These are phyloP conservation scores for Candida vartiovaarae DNA, from an alignment of 805 yeast species.

Conservation along the genomic window DNA sequence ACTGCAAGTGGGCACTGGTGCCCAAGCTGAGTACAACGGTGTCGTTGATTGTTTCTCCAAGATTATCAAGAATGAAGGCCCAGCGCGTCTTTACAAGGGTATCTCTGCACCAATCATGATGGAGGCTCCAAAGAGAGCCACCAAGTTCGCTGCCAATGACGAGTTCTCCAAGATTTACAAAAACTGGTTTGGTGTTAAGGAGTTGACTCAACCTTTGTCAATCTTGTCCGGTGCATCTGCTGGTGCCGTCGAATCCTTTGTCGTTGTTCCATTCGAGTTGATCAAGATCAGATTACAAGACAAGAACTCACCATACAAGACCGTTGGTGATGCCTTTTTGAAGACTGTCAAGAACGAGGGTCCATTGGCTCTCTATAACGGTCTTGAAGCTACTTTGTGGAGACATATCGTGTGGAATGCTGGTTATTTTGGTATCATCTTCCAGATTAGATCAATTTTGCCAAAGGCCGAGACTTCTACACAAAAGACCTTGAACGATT, in stretches of 20 bases:
- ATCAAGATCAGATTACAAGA: conserved; percentile 95
- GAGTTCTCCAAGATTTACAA: conserved; percentile 88
- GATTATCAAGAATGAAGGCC: conserved; percentile 83
- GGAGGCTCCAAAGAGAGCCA: conserved; percentile 99
- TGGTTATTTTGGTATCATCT: conserved; percentile 93
- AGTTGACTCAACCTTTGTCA: conserved; percentile 77
- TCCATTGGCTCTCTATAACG: conserved; percentile 78
- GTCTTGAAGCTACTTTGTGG: conserved; percentile 95
- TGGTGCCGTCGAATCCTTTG: conserved; percentile 94
- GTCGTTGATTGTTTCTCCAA: conserved; percentile 78
- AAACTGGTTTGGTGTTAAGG: conserved; percentile 55
- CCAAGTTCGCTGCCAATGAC: conserved; percentile 97
- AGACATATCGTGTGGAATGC: conserved; percentile 97
- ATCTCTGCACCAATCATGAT: conserved; percentile 92
- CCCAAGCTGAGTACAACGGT: conserved; percentile 66
- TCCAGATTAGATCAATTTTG: conserved; percentile 72
- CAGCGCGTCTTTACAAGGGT: conserved; percentile 80
- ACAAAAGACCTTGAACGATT: conserved; percentile 78
- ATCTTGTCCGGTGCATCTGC: conserved; percentile 96
- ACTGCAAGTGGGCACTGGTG: conserved; percentile 49
- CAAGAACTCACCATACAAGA: conserved; percentile 69
- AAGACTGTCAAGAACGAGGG: conserved; percentile 74
- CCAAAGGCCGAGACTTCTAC: conserved; percentile 69
- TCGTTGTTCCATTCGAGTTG: conserved; percentile 95
- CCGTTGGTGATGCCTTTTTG: conserved; percentile 76